Evolutionary conservation across 768 basidiomycete species (phyloP), one percentile per base, ranked within the genome.

Genomic region (Panaeolus papilionaceus): DNA sequence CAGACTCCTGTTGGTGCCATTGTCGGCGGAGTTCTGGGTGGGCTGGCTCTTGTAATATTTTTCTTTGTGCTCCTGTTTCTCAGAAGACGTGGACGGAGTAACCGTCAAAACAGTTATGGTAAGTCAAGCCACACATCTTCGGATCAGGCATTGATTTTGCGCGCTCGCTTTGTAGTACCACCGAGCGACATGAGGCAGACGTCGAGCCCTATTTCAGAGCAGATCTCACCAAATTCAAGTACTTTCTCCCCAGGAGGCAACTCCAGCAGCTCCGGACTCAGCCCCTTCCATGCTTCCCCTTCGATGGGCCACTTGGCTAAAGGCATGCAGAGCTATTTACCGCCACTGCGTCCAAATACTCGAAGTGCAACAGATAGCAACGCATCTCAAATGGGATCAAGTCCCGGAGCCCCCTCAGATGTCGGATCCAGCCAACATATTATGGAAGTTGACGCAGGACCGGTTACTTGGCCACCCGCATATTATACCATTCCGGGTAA

Each of bases 1-100:
- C 47, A 20, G 26, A 8, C 47, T 26, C 47, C 47, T 23, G 20
- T 23, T 23, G 47, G 47, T 18, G 47, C 67, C 4, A 61, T 68
- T 11, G 40, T 64, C 33, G 67, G 67, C 3, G 67, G 49, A 3
- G 62, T 64, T 42, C 10, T 68, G 54, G 67, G 67, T 4, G 63
- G 63, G 16, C 33, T 68, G 9, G 62, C 33, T 51, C 20, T 51
- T 51, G n/a, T 51, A 9, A 26, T 26, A 23, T 51, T 51, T 26
- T 26, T 51, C 8, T n/a, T 26, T 7, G 47, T 18, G 20, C 20
- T 47, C 42, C 42, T 44, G 42, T 16, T 44, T 18, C 42, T 44
- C 42, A 44, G 16, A 44, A 44, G 42, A 44, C 42, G 42, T 18
- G 42, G 42, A 16, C 11, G 42, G 18, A 16, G 42, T 6, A 44